Base-by-base conservation (phyloP, 2,329 filamentous ascomycete species). In the Fusarium coicis region DNA sequence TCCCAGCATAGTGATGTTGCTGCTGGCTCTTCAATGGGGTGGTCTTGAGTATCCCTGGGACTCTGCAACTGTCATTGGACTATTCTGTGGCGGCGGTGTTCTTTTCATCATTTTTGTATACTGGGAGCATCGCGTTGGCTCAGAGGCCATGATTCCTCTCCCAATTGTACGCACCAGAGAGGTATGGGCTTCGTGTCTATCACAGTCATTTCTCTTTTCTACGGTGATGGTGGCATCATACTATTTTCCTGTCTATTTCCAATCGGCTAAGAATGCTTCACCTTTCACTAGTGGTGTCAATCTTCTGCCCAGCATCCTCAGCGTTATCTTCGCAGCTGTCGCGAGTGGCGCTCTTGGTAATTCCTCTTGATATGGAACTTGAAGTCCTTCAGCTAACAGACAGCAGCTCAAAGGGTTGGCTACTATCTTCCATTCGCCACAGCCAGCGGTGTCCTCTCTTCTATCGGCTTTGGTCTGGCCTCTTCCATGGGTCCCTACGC, bases 11-110 rank as follows among this genome's bases (percentile, higher is more conserved):
- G 79, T 88, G 56, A 85, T 83, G 75, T 78, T 88, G 30, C 79
- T 89, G n/a, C 80, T 89, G 2, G 87, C 85, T 5, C 80, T 89
- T 30, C 84, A 88, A 69, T 89, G 84, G 82, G 87, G 86, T 12
- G 87, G 87, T 9, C 78, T 81, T 26, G 74, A 82, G 53, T 83
- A 85, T 62, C 53, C 85, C 2, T 89, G 87, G 87, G 79, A 80
- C 47, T 84, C 82, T 70, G 74, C 81, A 18, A 80, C 79, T 4
- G 78, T 87, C 26, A 83, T 88, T 32, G 85, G 84, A 0, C 77
- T 88, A 19, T 83, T 89, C 54, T 80, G 82, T 9, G 83, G 85
- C 8, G 82, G 81, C 5, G 84, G 72, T 16, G 75, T 80, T 21
- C 80, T 86, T 67, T 74, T 81, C 2, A 40, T 78, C 21, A 63